Percentiles rank a stretch among this genome's conserved stretches.
phyloP scores from a whole-genome alignment of 352 stramenopile genomes.

The Phytophthora cajani region DNA sequence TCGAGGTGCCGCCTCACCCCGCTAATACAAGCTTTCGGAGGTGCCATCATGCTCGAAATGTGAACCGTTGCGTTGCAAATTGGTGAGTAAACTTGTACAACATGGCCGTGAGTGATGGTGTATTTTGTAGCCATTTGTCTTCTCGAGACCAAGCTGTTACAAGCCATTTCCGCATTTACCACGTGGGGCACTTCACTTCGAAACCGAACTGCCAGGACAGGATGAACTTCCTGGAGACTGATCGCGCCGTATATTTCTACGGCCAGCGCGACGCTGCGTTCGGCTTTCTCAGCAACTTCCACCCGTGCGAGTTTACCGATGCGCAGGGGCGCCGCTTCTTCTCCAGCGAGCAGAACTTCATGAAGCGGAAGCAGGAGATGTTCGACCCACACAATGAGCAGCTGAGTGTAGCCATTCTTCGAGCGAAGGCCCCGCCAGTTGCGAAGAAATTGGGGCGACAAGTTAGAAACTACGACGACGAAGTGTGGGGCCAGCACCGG shows the following conservation, averaged over 20 bases:
- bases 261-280: constrained; percentile 41
- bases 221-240: constrained; percentile 42
- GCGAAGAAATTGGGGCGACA: constrained; percentile 41
- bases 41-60: not conserved
- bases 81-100: too few relatives aligned
- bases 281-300: constrained; percentile 71
- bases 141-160: not conserved
- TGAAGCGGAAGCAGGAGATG: constrained; percentile 76
- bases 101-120: not conserved
- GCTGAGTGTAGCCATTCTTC: constrained; percentile 42
- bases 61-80: not conserved
- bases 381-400: constrained; percentile 56
- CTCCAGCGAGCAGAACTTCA: constrained; percentile 80
- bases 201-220: too few relatives aligned
- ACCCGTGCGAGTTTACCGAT: constrained; percentile 60
- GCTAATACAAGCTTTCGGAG: too few relatives aligned
- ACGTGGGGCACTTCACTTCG: too few relatives aligned
- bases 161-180: not conserved
- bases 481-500: constrained; percentile 46
- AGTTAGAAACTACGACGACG: constrained; percentile 63
- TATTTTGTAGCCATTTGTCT: not conserved
- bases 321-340: constrained; percentile 42
- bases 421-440: constrained; percentile 49
- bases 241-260: constrained; percentile 65
- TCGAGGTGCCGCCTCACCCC: not conserved